These are phyloP conservation scores for Neoboletus magnificus DNA, from an alignment of 768 basidiomycete species.

Conservation along the genomic window DNA sequence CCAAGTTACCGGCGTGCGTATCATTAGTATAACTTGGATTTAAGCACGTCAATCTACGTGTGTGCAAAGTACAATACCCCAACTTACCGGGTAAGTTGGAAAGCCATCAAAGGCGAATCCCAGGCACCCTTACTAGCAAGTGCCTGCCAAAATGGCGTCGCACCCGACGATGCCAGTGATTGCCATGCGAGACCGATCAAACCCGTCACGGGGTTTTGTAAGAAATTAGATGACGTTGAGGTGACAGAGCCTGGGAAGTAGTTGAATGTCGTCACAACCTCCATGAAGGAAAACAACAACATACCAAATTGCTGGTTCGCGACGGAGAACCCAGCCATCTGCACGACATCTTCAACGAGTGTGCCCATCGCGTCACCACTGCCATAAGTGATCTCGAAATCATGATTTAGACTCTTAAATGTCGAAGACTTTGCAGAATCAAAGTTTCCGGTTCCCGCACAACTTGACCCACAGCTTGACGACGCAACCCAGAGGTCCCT, in stretches of 20 bases:
- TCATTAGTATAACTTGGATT: slow-evolving; percentile 42
- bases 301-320: slow-evolving; percentile 53
- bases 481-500: slow-evolving; percentile 52
- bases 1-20: slow-evolving; percentile 37
- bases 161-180: slow-evolving; percentile 52
- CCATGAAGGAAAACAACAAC: slow-evolving; percentile 14
- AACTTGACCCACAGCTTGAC: slow-evolving; percentile 27
- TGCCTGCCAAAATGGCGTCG: slow-evolving; percentile 67
- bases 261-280: slow-evolving; percentile 16
- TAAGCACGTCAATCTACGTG: not conserved
- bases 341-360: slow-evolving; percentile 62
- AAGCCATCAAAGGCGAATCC: slow-evolving; percentile 53
- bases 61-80: not conserved
- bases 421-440: slow-evolving; percentile 33
- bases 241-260: slow-evolving; percentile 36
- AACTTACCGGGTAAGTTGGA: slow-evolving; percentile 55
- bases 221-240: slow-evolving; percentile 32
- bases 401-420: slow-evolving; percentile 31
- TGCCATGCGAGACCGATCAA: slow-evolving; percentile 73
- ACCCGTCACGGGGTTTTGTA: slow-evolving; percentile 57
- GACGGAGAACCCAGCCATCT: slow-evolving; percentile 64
- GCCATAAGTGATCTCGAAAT: slow-evolving; percentile 44
- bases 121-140: slow-evolving; percentile 44
- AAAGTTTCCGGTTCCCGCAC: slow-evolving; percentile 34
- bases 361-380: slow-evolving; percentile 44